Percentiles rank a stretch among this genome's conserved stretches.
These are phyloP conservation scores for Trametes polyzona DNA, from an alignment of 1,284 basidiomycete genomes.

Conservation along the genomic window DNA sequence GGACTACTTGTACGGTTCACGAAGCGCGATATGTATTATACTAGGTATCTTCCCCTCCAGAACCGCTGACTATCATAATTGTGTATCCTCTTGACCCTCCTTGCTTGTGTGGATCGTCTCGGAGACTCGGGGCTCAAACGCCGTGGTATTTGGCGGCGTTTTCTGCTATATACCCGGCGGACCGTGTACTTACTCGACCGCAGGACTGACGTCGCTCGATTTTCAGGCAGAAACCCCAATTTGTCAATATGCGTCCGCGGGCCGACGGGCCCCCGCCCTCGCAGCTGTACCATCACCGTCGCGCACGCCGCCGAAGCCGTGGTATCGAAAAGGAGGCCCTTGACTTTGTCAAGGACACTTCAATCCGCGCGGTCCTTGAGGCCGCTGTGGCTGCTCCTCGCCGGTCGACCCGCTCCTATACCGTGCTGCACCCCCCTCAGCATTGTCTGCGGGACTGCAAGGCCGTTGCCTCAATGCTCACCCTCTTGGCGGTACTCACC, in stretches of 20 bases:
- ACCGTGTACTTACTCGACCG: background rate
- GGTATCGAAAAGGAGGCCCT: conserved; percentile 44
- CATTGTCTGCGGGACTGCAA: conserved; percentile 48
- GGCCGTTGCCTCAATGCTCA: conserved; percentile 44
- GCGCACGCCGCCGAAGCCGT: conserved; percentile 51
- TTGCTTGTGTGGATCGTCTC: background rate
- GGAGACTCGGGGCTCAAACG: background rate
- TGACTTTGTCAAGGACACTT: conserved; percentile 33
- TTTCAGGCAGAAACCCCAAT: background rate
- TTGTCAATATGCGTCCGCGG: background rate
- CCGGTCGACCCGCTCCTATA: conserved; percentile 42
- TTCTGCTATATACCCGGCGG: background rate
- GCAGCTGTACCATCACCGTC: conserved; percentile 51
- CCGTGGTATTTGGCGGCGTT: conserved; percentile 2
- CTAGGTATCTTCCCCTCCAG: background rate
- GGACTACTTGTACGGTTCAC: conserved; percentile 21
- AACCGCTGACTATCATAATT: background rate
- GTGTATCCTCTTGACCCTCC: background rate
- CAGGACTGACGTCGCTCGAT: no score
- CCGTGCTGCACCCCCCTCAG: conserved; percentile 47
- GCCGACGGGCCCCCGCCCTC: background rate
- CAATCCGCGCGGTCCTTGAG: conserved; percentile 4
- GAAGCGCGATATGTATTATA: conserved; percentile 19
- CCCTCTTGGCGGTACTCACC: conserved; percentile 54
- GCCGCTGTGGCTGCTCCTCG: conserved; percentile 32